phyloP scores from a whole-genome alignment of 768 basidiomycete species.

The Tylopilus balloui region DNA sequence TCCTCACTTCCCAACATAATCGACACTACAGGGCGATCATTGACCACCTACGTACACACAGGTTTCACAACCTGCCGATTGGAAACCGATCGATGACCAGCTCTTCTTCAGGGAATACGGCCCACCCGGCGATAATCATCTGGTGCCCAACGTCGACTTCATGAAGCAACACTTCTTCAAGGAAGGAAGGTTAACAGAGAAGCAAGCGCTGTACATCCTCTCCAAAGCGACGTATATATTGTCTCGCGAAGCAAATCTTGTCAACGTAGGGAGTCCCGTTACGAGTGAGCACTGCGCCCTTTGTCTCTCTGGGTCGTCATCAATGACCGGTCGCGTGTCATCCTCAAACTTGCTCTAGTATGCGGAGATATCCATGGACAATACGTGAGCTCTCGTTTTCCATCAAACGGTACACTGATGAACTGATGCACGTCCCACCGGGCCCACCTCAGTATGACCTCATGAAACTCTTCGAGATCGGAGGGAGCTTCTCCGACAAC shows the following conservation, averaged over 20 bases:
- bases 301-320: constrained; percentile 2
- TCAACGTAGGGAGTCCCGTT: constrained; percentile 83
- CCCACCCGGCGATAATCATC: constrained; percentile 30
- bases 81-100: constrained; percentile 66
- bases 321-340: constrained; percentile 8
- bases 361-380: constrained; percentile 98
- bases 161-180: constrained; percentile 86
- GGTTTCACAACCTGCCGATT: constrained; percentile 66
- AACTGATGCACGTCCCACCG: neutral
- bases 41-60: constrained; percentile 31
- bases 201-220: constrained; percentile 82
- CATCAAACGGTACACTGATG: constrained; percentile 45
- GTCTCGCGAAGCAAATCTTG: constrained; percentile 75
- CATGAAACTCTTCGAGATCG: constrained; percentile 97
- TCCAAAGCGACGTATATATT: constrained; percentile 63
- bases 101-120: constrained; percentile 57
- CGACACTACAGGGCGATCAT: constrained; percentile 22
- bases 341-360: constrained; percentile 43
- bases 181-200: constrained; percentile 79
- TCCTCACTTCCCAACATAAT: constrained; percentile 3
- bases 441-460: constrained; percentile 74
- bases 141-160: constrained; percentile 70
- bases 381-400: constrained; percentile 76
- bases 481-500: constrained; percentile 79
- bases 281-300: constrained; percentile 57